A percentile compares a stretch with the other conserved stretches of the same genome.
phyloP scores from a whole-genome alignment of 2,329 filamentous ascomycete species.

The Grosmannia clavigera region DNA sequence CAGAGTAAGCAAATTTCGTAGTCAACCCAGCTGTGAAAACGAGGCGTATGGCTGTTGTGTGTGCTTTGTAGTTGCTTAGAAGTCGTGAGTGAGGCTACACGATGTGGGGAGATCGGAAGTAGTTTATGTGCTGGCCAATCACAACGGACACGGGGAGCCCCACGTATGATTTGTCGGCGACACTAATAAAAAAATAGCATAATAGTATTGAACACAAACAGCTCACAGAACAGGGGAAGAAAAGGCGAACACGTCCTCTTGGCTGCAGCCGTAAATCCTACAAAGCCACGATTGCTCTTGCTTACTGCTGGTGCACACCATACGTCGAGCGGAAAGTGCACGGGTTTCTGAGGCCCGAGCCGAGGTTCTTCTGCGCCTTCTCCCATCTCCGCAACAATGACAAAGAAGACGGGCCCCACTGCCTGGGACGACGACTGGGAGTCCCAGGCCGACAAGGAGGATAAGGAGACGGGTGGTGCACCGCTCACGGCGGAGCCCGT shows the following conservation, averaged over 20 bases:
- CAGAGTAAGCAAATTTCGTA: not conserved
- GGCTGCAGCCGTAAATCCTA: not conserved
- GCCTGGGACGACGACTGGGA: slow-evolving; percentile 95
- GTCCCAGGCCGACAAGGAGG: slow-evolving; percentile 49
- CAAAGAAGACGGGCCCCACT: slow-evolving; percentile 44
- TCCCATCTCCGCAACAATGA: slow-evolving; percentile 21
- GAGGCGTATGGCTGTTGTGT: too few species aligned
- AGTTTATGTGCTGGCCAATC: not conserved
- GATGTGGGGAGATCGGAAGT: not conserved
- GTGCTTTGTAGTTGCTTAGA: not conserved
- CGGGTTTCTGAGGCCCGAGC: not conserved
- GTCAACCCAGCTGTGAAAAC: not conserved
- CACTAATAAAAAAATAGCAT: not conserved
- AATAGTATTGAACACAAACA: not conserved
- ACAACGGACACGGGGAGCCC: not conserved
- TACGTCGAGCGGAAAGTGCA: not conserved
- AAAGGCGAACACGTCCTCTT: not conserved
- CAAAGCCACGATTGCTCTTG: not conserved
- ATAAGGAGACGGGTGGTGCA: not conserved
- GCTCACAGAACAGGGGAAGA: not conserved
- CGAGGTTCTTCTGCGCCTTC: too few species aligned
- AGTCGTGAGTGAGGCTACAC: not conserved
- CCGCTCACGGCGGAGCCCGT: slow-evolving; percentile 18
- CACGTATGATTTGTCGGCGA: not conserved
- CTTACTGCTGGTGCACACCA: not conserved